Conservation (phyloP, 2,329 filamentous ascomycete species). For the Uncinocarpus reesii region DNA sequence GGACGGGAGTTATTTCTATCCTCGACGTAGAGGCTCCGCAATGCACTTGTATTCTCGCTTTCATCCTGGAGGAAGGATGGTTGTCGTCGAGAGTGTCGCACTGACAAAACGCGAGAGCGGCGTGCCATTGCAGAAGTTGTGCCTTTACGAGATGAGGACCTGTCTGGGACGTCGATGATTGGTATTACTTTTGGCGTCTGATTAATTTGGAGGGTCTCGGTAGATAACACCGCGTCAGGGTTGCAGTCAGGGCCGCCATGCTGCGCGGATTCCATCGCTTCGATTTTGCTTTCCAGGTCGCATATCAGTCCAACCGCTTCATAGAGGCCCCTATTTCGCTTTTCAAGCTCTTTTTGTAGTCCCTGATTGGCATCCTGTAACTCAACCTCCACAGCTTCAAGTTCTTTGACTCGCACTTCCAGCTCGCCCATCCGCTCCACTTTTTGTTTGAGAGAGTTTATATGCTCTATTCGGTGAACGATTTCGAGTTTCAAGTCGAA, state of each 20-base stretch:
- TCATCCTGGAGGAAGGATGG: slow-evolving; percentile 34
- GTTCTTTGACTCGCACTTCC: slow-evolving; percentile 31
- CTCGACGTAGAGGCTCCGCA: slow-evolving; percentile 32
- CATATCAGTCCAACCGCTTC: slow-evolving; percentile 38
- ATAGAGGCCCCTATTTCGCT: slow-evolving; percentile 33
- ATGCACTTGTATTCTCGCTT: slow-evolving; percentile 29
- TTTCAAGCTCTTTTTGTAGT: slow-evolving; percentile 30
- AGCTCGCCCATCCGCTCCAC: slow-evolving; percentile 30
- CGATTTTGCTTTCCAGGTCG: slow-evolving; percentile 33
- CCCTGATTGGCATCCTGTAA: slow-evolving; percentile 33
- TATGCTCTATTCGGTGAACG: slow-evolving; percentile 33
- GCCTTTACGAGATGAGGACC: slow-evolving; percentile 30
- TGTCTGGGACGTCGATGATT: slow-evolving; percentile 30
- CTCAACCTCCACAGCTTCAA: slow-evolving; percentile 28
- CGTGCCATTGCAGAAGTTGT: slow-evolving; percentile 17
- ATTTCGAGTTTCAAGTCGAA: slow-evolving; percentile 38
- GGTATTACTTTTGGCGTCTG: slow-evolving; percentile 22
- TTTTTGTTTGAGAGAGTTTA: slow-evolving; percentile 29
- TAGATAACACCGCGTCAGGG: neutral
- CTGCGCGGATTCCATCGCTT: slow-evolving; percentile 21
- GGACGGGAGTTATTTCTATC: slow-evolving; percentile 25
- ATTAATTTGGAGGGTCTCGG: neutral
- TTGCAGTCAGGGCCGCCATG: slow-evolving; percentile 2
- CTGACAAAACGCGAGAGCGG: slow-evolving; percentile 20
- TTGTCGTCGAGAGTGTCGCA: slow-evolving; percentile 22